A percentile compares a stretch with the other conserved stretches of the same genome.
These are phyloP conservation scores for Elymus sibiricus DNA, from an alignment of 176 grass and related monocot species.

Conservation along the genomic window DNA sequence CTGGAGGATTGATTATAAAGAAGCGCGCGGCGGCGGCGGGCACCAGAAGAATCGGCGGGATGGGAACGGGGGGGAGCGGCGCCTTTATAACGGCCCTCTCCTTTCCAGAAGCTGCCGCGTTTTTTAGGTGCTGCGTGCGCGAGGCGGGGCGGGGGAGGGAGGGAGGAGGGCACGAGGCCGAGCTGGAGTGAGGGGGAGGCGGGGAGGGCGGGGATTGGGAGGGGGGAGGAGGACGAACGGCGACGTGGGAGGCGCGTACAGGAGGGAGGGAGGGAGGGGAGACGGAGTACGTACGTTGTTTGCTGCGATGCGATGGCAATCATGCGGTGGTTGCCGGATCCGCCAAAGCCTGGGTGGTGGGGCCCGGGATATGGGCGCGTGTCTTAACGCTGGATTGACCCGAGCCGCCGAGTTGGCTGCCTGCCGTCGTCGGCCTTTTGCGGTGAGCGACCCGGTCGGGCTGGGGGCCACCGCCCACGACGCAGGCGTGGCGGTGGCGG, in stretches of 20 bases:
- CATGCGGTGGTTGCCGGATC: slow-evolving; percentile 22
- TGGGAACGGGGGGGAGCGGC: slow-evolving; percentile 21
- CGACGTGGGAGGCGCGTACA: background rate
- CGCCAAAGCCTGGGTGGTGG: background rate
- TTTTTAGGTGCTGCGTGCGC: background rate
- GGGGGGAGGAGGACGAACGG: background rate
- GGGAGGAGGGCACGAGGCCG: background rate
- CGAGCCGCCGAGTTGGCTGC: slow-evolving; percentile 14
- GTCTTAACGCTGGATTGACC: slow-evolving; percentile 1
- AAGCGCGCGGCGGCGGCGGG: background rate
- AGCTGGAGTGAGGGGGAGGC: background rate
- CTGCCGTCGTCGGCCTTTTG: background rate
- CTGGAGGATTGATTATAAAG: slow-evolving; percentile 17
- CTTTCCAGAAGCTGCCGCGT: slow-evolving; percentile 18
- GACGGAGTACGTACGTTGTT: background rate
- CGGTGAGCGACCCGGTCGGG: slow-evolving; percentile 4
- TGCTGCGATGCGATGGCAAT: background rate
- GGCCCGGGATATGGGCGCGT: background rate
- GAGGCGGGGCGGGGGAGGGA: background rate
- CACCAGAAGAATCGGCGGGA: slow-evolving; percentile 29
- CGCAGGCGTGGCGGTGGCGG: background rate
- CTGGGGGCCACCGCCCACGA: background rate
- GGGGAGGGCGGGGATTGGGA: background rate
- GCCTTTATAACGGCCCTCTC: slow-evolving; percentile 16
- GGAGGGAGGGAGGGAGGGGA: too few relatives aligned